Evolutionary conservation across 371 early-diverging fungal species (phyloP).

Genomic region (Mortierella sp.): DNA sequence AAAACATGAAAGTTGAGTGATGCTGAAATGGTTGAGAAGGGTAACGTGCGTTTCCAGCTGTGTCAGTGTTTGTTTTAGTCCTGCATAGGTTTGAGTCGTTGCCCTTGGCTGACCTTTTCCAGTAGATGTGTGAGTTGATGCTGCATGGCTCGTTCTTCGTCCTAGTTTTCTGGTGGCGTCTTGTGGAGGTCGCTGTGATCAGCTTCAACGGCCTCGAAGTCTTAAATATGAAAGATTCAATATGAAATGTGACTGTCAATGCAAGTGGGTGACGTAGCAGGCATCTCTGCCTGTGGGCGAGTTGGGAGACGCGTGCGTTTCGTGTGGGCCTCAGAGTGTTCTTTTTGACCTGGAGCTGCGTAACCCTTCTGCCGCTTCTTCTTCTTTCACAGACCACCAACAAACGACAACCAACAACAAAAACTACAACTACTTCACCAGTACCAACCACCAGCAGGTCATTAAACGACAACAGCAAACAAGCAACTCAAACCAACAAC

Average conservation of each 20-base stretch:
- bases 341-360: constrained; percentile 6
- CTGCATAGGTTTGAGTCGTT: neutral
- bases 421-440: neutral
- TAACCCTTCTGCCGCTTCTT: neutral
- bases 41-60: neutral
- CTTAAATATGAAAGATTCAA: neutral
- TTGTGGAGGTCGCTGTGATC: neutral
- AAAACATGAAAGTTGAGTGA: neutral
- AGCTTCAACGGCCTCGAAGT: neutral
- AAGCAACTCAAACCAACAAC: neutral
- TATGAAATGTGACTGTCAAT: neutral
- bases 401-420: neutral
- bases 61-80: neutral
- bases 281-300: neutral
- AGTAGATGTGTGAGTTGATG: constrained; percentile 39
- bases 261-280: neutral
- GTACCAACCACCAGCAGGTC: neutral
- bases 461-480: neutral
- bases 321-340: neutral
- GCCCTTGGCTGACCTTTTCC: constrained; percentile 35
- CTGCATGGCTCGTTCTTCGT: constrained; percentile 23
- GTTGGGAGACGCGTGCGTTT: constrained; percentile 15
- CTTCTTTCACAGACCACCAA: neutral
- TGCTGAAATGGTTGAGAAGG: neutral
- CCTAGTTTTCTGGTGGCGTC: constrained; percentile 4